A percentile compares a stretch with the other conserved stretches of the same genome.
phyloP scores from a whole-genome alignment of 768 basidiomycete genomes.

The Suillus variegatus region DNA sequence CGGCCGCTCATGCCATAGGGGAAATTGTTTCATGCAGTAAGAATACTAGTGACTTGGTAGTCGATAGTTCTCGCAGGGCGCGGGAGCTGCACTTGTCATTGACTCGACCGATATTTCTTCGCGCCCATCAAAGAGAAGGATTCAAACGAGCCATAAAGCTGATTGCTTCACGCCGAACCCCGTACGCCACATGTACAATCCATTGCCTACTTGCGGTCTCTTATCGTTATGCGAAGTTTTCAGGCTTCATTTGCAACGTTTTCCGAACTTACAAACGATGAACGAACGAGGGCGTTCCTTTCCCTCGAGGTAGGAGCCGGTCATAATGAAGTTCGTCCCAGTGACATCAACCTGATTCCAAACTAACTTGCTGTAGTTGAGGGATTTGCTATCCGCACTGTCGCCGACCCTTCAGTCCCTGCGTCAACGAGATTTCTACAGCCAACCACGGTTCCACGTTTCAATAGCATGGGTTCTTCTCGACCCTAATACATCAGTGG shows the following conservation, averaged over 20 bases:
- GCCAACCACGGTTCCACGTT: conserved; percentile 80
- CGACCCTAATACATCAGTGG: conserved; percentile 24
- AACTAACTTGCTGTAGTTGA: conserved; percentile 49
- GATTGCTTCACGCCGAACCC: conserved; percentile 44
- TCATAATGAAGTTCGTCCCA: conserved; percentile 61
- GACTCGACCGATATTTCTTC: conserved; percentile 78
- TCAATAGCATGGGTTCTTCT: conserved; percentile 89
- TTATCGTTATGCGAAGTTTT: conserved; percentile 51
- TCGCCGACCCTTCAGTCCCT: conserved; percentile 57
- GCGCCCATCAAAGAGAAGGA: conserved; percentile 76
- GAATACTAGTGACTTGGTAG: conserved; percentile 7
- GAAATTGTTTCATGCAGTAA: conserved; percentile 8
- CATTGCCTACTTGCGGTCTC: conserved; percentile 8
- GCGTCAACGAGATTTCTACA: conserved; percentile 80
- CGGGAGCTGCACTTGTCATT: conserved; percentile 81
- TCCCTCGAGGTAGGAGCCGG: conserved; percentile 84
- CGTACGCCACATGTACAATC: conserved; percentile 38
- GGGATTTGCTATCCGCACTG: conserved; percentile 53
- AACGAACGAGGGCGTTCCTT: conserved; percentile 78
- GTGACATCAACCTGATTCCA: neutral
- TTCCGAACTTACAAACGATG: conserved; percentile 75
- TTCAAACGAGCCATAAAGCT: conserved; percentile 62
- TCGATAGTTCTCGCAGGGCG: conserved; percentile 17
- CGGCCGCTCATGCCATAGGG: conserved; percentile 50
- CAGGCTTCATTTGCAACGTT: conserved; percentile 70